These are phyloP conservation scores for Pythium myriotylum DNA, from an alignment of 352 stramenopile species.

Conservation along the genomic window DNA sequence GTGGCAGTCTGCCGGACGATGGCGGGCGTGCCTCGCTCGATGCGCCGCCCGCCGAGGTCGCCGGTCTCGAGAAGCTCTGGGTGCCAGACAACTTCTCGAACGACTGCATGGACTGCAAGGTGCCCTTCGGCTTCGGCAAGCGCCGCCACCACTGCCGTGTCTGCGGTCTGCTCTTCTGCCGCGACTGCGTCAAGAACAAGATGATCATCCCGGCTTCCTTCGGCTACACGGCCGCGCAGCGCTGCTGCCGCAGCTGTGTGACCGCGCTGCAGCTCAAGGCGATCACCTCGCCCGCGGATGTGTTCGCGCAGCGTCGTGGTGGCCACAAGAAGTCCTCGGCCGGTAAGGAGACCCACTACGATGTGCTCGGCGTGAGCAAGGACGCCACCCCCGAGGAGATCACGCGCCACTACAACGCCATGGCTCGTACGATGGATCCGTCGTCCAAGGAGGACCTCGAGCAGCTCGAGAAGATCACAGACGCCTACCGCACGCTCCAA, in stretches of 20 bases:
- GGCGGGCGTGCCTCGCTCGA: constrained; percentile 55
- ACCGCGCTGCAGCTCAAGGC: constrained; percentile 85
- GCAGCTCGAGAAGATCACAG: constrained; percentile 76
- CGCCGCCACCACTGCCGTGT: constrained; percentile 86
- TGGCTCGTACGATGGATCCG: constrained; percentile 65
- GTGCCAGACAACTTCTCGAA: constrained; percentile 86
- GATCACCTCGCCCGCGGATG: constrained; percentile 83
- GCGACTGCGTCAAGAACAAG: constrained; percentile 83
- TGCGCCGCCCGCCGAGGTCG: constrained; percentile 53
- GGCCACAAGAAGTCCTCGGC: constrained; percentile 47
- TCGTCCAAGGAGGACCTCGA: constrained; percentile 65
- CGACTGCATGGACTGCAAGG: constrained; percentile 89
- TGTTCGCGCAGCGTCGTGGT: constrained; percentile 79
- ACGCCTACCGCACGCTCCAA: constrained; percentile 75
- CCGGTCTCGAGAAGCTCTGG: constrained; percentile 84
- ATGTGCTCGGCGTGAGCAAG: constrained; percentile 68
- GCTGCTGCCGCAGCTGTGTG: constrained; percentile 83
- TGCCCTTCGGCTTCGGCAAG: constrained; percentile 81
- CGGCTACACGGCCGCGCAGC: constrained; percentile 74
- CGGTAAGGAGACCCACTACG: constrained; percentile 58
- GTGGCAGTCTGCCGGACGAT: constrained; percentile 27
- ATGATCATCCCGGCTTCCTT: constrained; percentile 80
- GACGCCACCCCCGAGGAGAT: constrained; percentile 76
- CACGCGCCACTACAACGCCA: constrained; percentile 75
- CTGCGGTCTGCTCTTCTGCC: constrained; percentile 83